A percentile compares a stretch with the other conserved stretches of the same genome.
phyloP scores from a whole-genome alignment of 1,284 basidiomycete genomes.

The Retiboletus fuscus region DNA sequence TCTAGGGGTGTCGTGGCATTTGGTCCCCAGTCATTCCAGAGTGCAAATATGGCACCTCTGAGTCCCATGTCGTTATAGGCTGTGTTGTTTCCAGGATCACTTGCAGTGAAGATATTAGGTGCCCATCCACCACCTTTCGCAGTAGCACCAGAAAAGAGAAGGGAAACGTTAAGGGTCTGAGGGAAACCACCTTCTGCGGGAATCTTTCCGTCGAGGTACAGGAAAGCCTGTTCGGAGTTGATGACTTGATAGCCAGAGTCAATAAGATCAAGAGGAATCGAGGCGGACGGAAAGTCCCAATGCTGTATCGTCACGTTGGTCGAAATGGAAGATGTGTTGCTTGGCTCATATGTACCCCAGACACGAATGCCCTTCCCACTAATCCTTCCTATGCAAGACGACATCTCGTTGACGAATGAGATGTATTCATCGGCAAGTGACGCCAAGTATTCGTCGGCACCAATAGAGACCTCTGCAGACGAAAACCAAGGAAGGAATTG shows the following conservation, averaged over 20 bases:
- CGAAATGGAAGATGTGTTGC: conserved; percentile 44
- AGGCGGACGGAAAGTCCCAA: conserved; percentile 52
- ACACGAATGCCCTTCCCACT: conserved; percentile 50
- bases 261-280: conserved; percentile 51
- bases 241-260: conserved; percentile 51
- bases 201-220: conserved; percentile 54
- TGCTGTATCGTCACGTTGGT: conserved; percentile 54
- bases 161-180: conserved; percentile 45
- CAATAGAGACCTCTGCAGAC: conserved; percentile 53
- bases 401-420: conserved; percentile 53
- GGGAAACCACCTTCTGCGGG: conserved; percentile 49
- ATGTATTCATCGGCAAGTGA: conserved; percentile 52
- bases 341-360: conserved; percentile 53
- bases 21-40: conserved; percentile 57
- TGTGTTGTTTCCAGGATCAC: conserved; percentile 50
- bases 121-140: conserved; percentile 51
- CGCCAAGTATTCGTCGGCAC: conserved; percentile 54
- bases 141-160: conserved; percentile 48
- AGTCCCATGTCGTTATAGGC: conserved; percentile 42
- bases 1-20: conserved; percentile 55
- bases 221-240: conserved; percentile 52
- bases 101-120: conserved; percentile 50
- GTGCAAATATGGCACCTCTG: conserved; percentile 51
- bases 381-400: conserved; percentile 43
- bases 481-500: conserved; percentile 55